A percentile compares a stretch with the other conserved stretches of the same genome.
These are phyloP conservation scores for Astrothelium macrocarpum DNA, from an alignment of 495 filamentous ascomycete genomes.

Conservation along the genomic window DNA sequence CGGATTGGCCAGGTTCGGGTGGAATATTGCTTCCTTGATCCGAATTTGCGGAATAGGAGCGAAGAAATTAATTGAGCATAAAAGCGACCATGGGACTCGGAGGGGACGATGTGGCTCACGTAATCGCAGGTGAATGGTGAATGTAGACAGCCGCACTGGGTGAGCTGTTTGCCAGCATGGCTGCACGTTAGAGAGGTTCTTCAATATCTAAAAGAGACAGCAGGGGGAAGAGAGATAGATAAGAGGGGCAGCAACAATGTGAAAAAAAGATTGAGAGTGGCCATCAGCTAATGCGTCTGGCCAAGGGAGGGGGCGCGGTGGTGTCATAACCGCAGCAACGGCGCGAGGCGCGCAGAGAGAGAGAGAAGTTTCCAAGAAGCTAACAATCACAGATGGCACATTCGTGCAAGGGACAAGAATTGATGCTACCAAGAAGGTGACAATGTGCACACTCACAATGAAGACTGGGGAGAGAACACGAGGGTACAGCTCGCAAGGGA, in stretches of 20 bases:
- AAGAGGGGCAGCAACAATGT: slow-evolving; percentile 12
- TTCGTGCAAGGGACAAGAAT: neutral
- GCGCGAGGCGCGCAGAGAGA: neutral
- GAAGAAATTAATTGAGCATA: neutral
- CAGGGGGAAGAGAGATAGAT: slow-evolving; percentile 12
- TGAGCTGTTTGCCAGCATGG: slow-evolving; percentile 29
- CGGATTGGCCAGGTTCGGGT: neutral
- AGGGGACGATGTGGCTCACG: neutral
- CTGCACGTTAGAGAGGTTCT: slow-evolving; percentile 23
- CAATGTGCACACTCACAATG: slow-evolving; percentile 5
- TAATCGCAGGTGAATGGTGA: slow-evolving; percentile 9
- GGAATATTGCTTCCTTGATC: neutral
- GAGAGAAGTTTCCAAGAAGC: neutral
- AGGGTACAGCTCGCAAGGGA: neutral
- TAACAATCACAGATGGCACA: neutral
- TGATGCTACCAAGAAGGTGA: neutral
- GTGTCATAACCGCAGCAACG: neutral
- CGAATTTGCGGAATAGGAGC: neutral
- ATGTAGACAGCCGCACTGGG: slow-evolving; percentile 3
- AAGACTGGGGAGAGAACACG: neutral
- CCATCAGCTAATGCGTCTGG: neutral
- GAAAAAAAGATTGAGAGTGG: slow-evolving; percentile 6
- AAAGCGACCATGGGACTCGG: neutral
- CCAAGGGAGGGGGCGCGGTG: neutral
- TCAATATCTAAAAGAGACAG: slow-evolving; percentile 10